Conservation (phyloP, 2,329 filamentous ascomycete genomes). For the Pseudogymnoascus pannorum region DNA sequence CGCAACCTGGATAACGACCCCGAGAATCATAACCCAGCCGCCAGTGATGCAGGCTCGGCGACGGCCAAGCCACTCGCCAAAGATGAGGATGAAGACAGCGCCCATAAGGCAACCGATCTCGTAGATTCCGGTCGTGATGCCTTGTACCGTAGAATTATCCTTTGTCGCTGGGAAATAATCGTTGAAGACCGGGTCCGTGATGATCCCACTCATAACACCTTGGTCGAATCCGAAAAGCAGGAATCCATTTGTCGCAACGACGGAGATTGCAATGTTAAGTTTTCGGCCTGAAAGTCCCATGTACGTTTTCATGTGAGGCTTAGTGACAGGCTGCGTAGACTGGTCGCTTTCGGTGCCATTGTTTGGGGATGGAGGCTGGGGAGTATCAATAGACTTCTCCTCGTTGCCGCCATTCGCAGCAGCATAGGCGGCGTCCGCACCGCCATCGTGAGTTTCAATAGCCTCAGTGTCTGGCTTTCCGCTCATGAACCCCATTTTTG, state of each 20-base stretch:
- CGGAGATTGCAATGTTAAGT: constrained; percentile 26
- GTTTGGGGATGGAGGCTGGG: background rate
- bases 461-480: background rate
- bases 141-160: constrained; percentile 77
- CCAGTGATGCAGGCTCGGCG: constrained; percentile 88
- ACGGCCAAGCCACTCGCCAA: constrained; percentile 88
- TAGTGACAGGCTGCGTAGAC: background rate
- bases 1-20: constrained; percentile 70
- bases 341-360: background rate
- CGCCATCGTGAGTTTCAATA: background rate
- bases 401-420: background rate
- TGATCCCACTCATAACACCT: constrained; percentile 75
- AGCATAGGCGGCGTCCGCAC: background rate
- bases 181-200: constrained; percentile 77
- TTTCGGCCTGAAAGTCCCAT: background rate
- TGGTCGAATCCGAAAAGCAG: constrained; percentile 91
- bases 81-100: constrained; percentile 74
- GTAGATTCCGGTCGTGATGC: constrained; percentile 95
- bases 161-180: constrained; percentile 75
- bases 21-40: constrained; percentile 77
- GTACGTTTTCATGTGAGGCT: background rate
- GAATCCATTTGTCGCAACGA: constrained; percentile 79
- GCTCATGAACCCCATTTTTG: background rate
- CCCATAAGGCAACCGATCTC: constrained; percentile 90
- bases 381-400: background rate